Percentiles rank a stretch among this genome's conserved stretches.
phyloP scores from a whole-genome alignment of 2,329 filamentous ascomycete genomes.

The Cladobotryum mycophilum region DNA sequence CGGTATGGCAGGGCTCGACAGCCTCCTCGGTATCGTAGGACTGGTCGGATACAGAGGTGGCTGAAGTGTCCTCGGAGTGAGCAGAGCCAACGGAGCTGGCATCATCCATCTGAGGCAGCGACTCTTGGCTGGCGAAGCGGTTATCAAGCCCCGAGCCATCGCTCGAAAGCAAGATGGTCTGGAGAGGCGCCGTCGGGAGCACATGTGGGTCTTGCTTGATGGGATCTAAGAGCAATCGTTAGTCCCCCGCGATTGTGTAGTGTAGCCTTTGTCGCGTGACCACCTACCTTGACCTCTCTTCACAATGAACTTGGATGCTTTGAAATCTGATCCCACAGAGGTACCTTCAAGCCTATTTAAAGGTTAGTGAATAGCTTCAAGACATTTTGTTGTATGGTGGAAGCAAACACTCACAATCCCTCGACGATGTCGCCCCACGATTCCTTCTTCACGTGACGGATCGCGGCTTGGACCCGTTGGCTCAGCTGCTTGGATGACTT shows the following conservation, averaged over 20 bases:
- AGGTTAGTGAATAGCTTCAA: not conserved
- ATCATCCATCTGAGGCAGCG: constrained; percentile 2
- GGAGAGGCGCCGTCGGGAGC: constrained; percentile 5
- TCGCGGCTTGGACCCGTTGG: constrained; percentile 2
- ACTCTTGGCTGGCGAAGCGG: not conserved
- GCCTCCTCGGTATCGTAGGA: constrained; percentile 3
- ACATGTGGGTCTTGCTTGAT: constrained; percentile 4
- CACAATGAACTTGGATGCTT: constrained; percentile 9
- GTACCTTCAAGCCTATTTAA: not conserved
- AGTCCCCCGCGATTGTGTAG: not conserved
- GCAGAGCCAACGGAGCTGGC: constrained; percentile 6
- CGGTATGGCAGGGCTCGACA: not conserved
- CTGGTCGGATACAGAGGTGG: constrained; percentile 5
- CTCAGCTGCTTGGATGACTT: constrained; percentile 11
- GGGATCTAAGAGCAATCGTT: constrained; percentile 2
- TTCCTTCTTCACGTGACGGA: constrained; percentile 6
- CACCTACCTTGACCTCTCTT: constrained; percentile 10
- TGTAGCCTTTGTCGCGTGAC: constrained; percentile 3
- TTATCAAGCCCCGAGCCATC: not conserved
- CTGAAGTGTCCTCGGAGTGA: constrained; percentile 5
- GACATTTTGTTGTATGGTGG: not conserved
- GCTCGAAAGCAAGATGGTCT: not conserved
- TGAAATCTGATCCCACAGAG: constrained; percentile 6
- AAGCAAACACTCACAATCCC: constrained; percentile 6
- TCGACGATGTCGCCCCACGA: constrained; percentile 9